Conservation (phyloP, 2,329 filamentous ascomycete genomes). For the Akanthomyces muscarius region DNA sequence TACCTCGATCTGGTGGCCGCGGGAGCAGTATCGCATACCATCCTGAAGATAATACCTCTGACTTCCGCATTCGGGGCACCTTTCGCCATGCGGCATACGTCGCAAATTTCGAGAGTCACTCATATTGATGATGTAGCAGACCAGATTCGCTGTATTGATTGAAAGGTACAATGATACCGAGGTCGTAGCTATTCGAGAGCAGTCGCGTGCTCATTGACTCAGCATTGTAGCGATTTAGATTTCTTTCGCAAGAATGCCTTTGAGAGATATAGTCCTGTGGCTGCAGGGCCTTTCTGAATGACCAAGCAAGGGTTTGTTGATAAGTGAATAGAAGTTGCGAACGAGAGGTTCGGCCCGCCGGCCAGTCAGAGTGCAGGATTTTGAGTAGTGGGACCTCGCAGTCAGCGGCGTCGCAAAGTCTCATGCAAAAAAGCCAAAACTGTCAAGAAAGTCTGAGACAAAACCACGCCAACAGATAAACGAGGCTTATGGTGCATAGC, state of each 20-base stretch:
- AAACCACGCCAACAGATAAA: not conserved
- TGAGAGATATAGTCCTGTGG: not conserved
- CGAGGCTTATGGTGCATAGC: not conserved
- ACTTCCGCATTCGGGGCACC: slow-evolving; percentile 65
- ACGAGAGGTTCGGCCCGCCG: slow-evolving; percentile 1
- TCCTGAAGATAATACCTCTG: slow-evolving; percentile 69
- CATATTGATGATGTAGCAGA: slow-evolving; percentile 29
- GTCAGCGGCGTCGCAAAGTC: not conserved
- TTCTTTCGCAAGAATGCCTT: not conserved
- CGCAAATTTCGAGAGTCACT: slow-evolving; percentile 41
- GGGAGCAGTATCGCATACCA: slow-evolving; percentile 73
- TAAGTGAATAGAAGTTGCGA: not conserved
- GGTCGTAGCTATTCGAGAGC: not conserved
- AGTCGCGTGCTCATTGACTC: not conserved
- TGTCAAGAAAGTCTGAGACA: not conserved
- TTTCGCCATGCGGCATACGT: slow-evolving; percentile 49
- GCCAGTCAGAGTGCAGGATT: not conserved
- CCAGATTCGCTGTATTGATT: not conserved
- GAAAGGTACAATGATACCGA: not conserved
- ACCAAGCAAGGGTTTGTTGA: not conserved
- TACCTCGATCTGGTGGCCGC: slow-evolving; percentile 77
- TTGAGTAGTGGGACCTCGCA: slow-evolving; percentile 4
- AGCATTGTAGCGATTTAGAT: not conserved
- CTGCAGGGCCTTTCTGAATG: not conserved
- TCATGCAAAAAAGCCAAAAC: not conserved